Conservation (phyloP, 73 alveolate species). For the Tetrahymena thermophila region DNA sequence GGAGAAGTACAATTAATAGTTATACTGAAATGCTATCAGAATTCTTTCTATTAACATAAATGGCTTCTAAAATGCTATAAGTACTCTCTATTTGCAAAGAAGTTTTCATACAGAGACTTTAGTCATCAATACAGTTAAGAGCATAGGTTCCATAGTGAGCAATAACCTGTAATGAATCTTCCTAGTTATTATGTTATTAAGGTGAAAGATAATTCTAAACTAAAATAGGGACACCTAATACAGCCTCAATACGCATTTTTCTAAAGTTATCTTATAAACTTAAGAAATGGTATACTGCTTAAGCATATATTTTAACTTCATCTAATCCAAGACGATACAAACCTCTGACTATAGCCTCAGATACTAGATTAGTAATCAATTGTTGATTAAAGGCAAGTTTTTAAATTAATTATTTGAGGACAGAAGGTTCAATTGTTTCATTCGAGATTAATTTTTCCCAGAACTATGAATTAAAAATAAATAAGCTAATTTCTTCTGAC, state of each 20-base stretch:
- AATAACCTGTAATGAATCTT: background rate
- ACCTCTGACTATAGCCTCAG: background rate
- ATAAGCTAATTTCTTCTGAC: background rate
- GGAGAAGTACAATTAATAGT: background rate
- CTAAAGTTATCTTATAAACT: background rate
- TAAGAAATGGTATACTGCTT: background rate
- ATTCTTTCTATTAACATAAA: background rate
- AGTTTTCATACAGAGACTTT: background rate
- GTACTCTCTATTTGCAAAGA: background rate
- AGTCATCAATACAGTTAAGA: background rate
- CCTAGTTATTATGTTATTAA: background rate
- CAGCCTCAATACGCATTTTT: background rate
- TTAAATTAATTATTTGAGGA: background rate
- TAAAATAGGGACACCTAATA: background rate
- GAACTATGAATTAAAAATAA: background rate
- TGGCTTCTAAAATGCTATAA: background rate
- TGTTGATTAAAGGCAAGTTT: background rate
- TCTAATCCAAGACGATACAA: background rate
- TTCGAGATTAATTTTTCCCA: background rate
- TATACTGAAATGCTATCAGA: background rate
- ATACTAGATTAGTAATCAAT: background rate
- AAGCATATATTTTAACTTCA: background rate
- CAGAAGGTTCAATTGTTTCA: background rate
- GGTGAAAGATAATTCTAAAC: background rate
- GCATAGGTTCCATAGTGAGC: background rate